Base-by-base conservation (phyloP, 2,329 filamentous ascomycete genomes). In the Talaromyces sp. region DNA sequence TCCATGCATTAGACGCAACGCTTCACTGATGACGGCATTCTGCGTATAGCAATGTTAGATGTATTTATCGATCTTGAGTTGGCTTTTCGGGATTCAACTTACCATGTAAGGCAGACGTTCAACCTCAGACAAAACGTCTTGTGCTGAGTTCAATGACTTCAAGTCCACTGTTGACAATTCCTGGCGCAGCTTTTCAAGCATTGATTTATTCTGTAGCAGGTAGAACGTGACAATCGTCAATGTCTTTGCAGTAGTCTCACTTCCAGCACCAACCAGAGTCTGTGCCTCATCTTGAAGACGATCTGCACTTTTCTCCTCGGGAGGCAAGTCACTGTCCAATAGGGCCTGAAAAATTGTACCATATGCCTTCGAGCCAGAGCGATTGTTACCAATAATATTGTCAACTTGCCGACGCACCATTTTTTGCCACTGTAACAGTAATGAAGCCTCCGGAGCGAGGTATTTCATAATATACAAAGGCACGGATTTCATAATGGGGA, bases 101-200 rank as follows among this genome's bases (percentile, higher is more conserved):
- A 77, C 75, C 64, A 80, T 66, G 66, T 79, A 80, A 0, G 78
- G 77, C n/a, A 80, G 64, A 56, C 70, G 69, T 68, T 80, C 77
- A 31, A 80, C 68, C 19, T 78, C 71, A 2, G 68, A 47, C 71
- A 71, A 73, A 6, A 69, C 65, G 27, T 69, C 69, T n/a, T 67
- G 67, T 11, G 68, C 70, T 6, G 52, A 52, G 8, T 70, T 67
- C n/a, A 67, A 72, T 45, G 69, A 65, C 62, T 73, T 62, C 19
- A 75, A 14, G 16, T 31, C 37, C 14, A 60, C 69, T 49, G 68
- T 72, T 39, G 65, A 69, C 69, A 78, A 66, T 61, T 79, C 75
- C 13, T 58, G 63, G 0, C 70, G 71, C 31, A 77, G 56, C 35
- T 66, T 69, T 3, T 41, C 49, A 6, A 69, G 50, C 5, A 75